Evolutionary conservation across 2,329 filamentous ascomycete species (phyloP).

Genomic region (Aspergillus sclerotialis): DNA sequence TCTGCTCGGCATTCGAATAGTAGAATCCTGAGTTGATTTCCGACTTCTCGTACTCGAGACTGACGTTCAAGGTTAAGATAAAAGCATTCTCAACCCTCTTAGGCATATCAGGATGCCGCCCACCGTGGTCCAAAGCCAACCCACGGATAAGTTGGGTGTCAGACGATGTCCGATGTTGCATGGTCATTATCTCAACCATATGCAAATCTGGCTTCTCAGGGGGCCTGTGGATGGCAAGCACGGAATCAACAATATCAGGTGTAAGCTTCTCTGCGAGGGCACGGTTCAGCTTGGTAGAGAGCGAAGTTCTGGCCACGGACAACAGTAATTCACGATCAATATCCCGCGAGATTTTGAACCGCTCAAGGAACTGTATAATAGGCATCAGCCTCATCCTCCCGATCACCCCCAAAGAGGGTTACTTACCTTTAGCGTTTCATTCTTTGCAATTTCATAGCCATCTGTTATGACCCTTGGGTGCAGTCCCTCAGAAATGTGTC

Average conservation of each 20-base stretch:
- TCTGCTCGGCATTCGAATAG: slow-evolving; percentile 93
- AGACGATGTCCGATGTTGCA: slow-evolving; percentile 94
- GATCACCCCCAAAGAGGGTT: background rate
- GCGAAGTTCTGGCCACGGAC: slow-evolving; percentile 85
- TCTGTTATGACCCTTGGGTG: slow-evolving; percentile 96
- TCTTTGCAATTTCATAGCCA: slow-evolving; percentile 94
- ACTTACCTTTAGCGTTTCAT: slow-evolving; percentile 73
- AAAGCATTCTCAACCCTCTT: slow-evolving; percentile 92
- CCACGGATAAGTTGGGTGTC: slow-evolving; percentile 95
- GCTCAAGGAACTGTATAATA: slow-evolving; percentile 68
- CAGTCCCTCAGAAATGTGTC: slow-evolving; percentile 93
- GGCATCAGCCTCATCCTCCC: slow-evolving; percentile 10
- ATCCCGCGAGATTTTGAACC: slow-evolving; percentile 81
- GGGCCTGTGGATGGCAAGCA: slow-evolving; percentile 85
- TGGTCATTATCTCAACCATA: slow-evolving; percentile 99
- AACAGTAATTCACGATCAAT: slow-evolving; percentile 91
- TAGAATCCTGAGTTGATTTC: slow-evolving; percentile 99
- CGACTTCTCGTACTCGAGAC: slow-evolving; percentile 96
- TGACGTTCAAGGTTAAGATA: slow-evolving; percentile 93
- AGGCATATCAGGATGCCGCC: slow-evolving; percentile 96
- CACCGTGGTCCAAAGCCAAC: slow-evolving; percentile 88
- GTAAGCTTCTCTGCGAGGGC: slow-evolving; percentile 86
- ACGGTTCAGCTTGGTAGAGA: slow-evolving; percentile 89
- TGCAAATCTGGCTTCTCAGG: slow-evolving; percentile 92
- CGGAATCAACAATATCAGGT: slow-evolving; percentile 91